Conservation (phyloP, 1,284 basidiomycete genomes). For the Puccinia triticina region DNA sequence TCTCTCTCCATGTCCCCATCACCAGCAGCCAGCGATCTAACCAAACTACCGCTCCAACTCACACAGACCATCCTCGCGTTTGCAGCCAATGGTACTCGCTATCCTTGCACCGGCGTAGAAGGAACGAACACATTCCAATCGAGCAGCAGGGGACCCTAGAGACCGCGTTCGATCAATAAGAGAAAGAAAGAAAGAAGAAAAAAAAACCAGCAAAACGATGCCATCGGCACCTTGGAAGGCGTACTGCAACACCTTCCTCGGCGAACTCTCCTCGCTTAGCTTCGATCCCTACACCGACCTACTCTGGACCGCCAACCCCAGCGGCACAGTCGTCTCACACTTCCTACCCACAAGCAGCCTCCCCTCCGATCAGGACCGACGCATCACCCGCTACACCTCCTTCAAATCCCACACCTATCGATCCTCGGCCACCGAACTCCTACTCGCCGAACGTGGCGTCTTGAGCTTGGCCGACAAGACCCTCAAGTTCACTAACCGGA, state of each 20-base stretch:
- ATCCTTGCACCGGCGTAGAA: no score
- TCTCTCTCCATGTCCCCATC: no score
- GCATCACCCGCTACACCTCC: constrained; percentile 58
- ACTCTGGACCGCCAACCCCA: constrained; percentile 79
- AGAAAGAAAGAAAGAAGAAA: neutral
- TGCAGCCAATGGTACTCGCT: no score
- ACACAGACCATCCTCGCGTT: no score
- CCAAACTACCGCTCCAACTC: no score
- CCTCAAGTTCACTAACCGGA: constrained; percentile 61
- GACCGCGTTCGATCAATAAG: neutral
- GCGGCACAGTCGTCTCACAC: constrained; percentile 74
- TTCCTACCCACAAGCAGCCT: constrained; percentile 70
- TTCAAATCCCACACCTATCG: constrained; percentile 55
- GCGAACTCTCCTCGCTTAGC: constrained; percentile 66
- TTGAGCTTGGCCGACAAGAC: constrained; percentile 59
- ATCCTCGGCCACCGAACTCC: constrained; percentile 58
- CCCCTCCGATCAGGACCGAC: constrained; percentile 59
- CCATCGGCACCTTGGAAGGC: constrained; percentile 45
- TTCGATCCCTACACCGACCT: constrained; percentile 90
- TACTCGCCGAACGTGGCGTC: constrained; percentile 60
- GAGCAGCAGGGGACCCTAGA: no score
- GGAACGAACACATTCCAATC: no score
- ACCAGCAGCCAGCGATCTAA: no score
- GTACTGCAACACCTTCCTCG: constrained; percentile 33
- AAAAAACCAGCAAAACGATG: no score